Evolutionary conservation across 768 basidiomycete species (phyloP), one percentile per base, ranked within the genome.

Genomic region (Mycena alexandri): DNA sequence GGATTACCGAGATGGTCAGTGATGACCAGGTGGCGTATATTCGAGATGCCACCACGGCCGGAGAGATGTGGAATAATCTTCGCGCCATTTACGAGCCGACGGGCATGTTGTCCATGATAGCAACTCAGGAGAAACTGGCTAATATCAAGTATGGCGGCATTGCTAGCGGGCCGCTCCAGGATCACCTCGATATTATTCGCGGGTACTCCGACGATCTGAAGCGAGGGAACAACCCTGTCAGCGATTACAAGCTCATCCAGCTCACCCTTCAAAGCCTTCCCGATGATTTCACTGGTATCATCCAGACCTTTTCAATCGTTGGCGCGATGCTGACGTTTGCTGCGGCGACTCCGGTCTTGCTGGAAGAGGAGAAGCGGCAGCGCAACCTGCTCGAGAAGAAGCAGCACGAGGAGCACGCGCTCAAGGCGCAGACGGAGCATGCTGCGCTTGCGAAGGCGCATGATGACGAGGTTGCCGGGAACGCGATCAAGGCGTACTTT

Each of bases 391-490:
- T 54, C n/a, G 53, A 21, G 36, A 41, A 5, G 5, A 8, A 13
- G n/a, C 34, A 38, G 5, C 42, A 16, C n/a, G 56, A 43, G 19
- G 56, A 44, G 17, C 56, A 46, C n/a, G 56, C 56, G 9, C 56
- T 57, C 17, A 57, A 46, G 10, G 56, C 43, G 29, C 56, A 57
- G 1, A 57, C 56, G 17, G 56, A 57, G 56, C 14, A 46, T 3
- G 8, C 12, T 1, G 56, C 56, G 56, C 29, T 57, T 29, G 55
- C 55, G 8, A 56, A 56, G 42, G 55, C 55, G 4, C 55, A 17
- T 6, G 55, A 56, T 4, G 43, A 90, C 92, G 67, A 70, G 86
- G 85, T 21, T 81, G n/a, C n/a, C n/a, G n/a, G n/a, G n/a, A n/a
- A n/a, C n/a, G n/a, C n/a, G n/a, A n/a, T n/a, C n/a, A n/a, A n/a